phyloP scores from a whole-genome alignment of 2,329 filamentous ascomycete species.

The Ceratocystis variospora region DNA sequence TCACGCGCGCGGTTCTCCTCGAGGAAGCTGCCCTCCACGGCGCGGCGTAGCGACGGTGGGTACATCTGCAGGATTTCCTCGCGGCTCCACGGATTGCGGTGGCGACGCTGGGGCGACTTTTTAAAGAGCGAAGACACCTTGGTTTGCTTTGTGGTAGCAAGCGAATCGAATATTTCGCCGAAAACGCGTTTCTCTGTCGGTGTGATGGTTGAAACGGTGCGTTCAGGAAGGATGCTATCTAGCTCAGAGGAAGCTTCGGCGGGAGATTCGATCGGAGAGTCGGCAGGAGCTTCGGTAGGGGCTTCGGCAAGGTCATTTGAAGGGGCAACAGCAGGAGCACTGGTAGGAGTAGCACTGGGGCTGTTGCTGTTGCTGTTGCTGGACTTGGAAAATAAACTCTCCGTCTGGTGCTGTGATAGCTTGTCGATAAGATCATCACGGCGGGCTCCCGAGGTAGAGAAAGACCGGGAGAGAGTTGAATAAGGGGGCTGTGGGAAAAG shows the following conservation, averaged over 20 bases:
- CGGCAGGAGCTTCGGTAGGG: background rate
- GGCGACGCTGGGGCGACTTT: background rate
- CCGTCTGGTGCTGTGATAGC: background rate
- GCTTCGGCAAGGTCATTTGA: background rate
- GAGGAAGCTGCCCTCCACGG: slow-evolving; percentile 30
- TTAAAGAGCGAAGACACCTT: slow-evolving; percentile 5
- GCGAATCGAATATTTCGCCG: slow-evolving; percentile 40
- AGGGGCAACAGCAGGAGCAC: too few species aligned
- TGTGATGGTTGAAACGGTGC: slow-evolving; percentile 39
- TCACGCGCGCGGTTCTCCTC: slow-evolving; percentile 25
- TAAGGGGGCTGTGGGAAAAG: background rate
- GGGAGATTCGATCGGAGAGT: background rate
- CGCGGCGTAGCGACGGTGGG: slow-evolving; percentile 29
- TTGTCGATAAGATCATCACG: background rate
- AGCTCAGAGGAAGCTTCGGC: background rate
- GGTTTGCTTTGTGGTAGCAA: slow-evolving; percentile 21
- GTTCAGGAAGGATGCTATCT: slow-evolving; percentile 3
- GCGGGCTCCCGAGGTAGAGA: background rate
- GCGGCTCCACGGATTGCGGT: slow-evolving; percentile 18
- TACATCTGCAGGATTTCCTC: slow-evolving; percentile 29
- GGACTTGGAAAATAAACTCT: background rate
- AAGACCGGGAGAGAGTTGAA: background rate
- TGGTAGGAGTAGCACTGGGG: background rate
- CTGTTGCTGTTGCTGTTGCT: background rate
- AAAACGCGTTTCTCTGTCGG: slow-evolving; percentile 45